Evolutionary conservation across 2,329 filamentous ascomycete genomes (phyloP).

Genomic region (Metarhizium robertsii): DNA sequence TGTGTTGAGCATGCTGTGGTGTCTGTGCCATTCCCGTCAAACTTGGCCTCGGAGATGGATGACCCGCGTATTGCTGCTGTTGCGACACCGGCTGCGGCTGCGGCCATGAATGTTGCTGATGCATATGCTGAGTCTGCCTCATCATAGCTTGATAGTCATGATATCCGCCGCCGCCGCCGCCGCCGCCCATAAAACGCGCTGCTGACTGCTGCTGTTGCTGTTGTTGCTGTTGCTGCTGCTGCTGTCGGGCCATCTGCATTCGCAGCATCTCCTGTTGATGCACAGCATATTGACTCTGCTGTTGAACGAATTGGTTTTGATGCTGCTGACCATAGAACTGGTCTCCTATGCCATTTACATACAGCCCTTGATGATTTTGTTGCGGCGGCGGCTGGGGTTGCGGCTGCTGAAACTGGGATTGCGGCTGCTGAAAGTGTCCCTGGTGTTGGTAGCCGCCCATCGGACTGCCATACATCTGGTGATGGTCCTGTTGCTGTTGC

Average conservation of each 20-base stretch:
- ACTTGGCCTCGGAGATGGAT: slow-evolving; percentile 5
- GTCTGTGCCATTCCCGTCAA: slow-evolving; percentile 2
- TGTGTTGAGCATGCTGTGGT: slow-evolving; percentile 5
- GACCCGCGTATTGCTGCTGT: slow-evolving; percentile 5
- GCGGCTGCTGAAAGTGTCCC: slow-evolving; percentile 14
- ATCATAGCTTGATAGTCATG: slow-evolving; percentile 1
- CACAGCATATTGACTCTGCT: slow-evolving; percentile 12
- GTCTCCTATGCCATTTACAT: slow-evolving; percentile 4
- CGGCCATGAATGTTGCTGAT: background rate
- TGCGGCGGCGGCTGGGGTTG: slow-evolving; percentile 5
- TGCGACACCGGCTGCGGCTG: slow-evolving; percentile 11
- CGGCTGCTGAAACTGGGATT: slow-evolving; percentile 14
- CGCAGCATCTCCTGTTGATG: slow-evolving; percentile 16
- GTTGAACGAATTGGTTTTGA: slow-evolving; percentile 11
- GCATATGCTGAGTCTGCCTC: slow-evolving; percentile 13
- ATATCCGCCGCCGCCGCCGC: background rate
- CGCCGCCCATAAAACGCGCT: slow-evolving; percentile 1
- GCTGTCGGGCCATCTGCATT: slow-evolving; percentile 11
- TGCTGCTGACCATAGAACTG: slow-evolving; percentile 15
- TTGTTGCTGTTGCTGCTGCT: slow-evolving; percentile 16
- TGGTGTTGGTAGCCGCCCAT: slow-evolving; percentile 13
- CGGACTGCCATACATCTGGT: slow-evolving; percentile 15
- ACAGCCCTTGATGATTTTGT: slow-evolving; percentile 12
- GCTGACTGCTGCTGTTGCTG: slow-evolving; percentile 10
- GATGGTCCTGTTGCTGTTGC: slow-evolving; percentile 9